Conservation (phyloP, 164 flowering plant species). For the Liquidambar formosana region DNA sequence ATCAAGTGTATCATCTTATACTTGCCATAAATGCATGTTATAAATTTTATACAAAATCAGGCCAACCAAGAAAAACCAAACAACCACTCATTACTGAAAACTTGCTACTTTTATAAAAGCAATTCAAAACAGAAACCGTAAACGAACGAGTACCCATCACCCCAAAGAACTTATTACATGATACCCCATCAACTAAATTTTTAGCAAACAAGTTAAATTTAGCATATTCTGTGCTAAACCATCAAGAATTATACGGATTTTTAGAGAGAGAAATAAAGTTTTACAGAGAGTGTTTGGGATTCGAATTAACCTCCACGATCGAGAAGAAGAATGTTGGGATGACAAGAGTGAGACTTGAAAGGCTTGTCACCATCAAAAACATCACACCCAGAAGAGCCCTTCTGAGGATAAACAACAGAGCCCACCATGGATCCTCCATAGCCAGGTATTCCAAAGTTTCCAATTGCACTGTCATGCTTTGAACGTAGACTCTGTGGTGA, state of each 20-base stretch:
- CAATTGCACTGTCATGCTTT: constrained; percentile 75
- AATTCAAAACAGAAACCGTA: not conserved
- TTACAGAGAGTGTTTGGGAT: not conserved
- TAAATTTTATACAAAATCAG: not conserved
- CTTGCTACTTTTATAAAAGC: not conserved
- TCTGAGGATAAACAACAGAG: constrained; percentile 57
- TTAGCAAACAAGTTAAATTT: not conserved
- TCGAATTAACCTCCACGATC: constrained; percentile 77
- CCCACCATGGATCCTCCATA: constrained; percentile 82
- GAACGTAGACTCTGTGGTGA: constrained; percentile 42
- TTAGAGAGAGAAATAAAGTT: not conserved
- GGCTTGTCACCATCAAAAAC: constrained; percentile 45
- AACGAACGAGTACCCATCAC: not conserved
- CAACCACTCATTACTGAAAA: not conserved
- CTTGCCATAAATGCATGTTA: not conserved
- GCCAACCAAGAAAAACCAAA: not conserved
- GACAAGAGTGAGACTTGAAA: constrained; percentile 45
- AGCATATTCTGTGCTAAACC: not conserved
- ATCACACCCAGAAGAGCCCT: constrained; percentile 43
- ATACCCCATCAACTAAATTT: too few relatives aligned
- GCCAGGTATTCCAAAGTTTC: constrained; percentile 83
- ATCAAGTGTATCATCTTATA: not conserved
- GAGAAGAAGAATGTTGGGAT: constrained; percentile 64
- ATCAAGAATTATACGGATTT: too few relatives aligned
- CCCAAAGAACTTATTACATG: not conserved